A percentile compares a stretch with the other conserved stretches of the same genome.
phyloP scores from a whole-genome alignment of 495 filamentous ascomycete species.

The Niebla homalea region DNA sequence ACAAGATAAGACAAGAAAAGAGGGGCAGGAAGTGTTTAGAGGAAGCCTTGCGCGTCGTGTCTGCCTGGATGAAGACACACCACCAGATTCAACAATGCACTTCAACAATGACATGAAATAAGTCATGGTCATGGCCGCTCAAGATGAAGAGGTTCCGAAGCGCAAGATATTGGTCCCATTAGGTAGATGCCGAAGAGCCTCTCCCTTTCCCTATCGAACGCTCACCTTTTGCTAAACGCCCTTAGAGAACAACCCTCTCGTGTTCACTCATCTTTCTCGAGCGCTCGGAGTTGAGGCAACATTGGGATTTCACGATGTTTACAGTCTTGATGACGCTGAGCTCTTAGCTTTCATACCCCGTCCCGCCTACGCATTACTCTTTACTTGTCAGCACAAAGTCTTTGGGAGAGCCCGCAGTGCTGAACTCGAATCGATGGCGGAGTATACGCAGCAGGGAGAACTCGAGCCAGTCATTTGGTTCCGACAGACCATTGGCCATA shows the following conservation, averaged over 20 bases:
- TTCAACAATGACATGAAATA: too few species aligned
- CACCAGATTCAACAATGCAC: too few species aligned
- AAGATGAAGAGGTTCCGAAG: too few species aligned
- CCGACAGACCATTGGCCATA: slow-evolving; percentile 78
- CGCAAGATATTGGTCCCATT: too few species aligned
- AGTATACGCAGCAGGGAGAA: slow-evolving; percentile 38
- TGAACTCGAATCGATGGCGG: slow-evolving; percentile 45
- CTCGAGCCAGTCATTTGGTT: slow-evolving; percentile 68
- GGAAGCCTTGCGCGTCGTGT: too few species aligned
- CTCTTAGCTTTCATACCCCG: slow-evolving; percentile 69
- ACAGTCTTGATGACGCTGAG: slow-evolving; percentile 65
- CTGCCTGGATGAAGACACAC: too few species aligned
- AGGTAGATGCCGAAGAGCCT: too few species aligned
- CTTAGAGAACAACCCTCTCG: slow-evolving; percentile 58
- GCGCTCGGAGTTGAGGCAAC: slow-evolving; percentile 56
- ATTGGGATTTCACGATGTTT: slow-evolving; percentile 70
- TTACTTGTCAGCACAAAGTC: slow-evolving; percentile 65
- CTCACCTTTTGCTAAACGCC: slow-evolving; percentile 26
- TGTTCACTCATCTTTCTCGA: slow-evolving; percentile 64
- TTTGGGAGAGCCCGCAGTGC: slow-evolving; percentile 53
- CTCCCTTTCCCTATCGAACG: slow-evolving; percentile 6
- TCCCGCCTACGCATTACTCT: slow-evolving; percentile 68
- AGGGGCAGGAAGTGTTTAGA: too few species aligned
- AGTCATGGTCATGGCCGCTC: too few species aligned
- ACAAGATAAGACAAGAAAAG: too few species aligned